Percentiles rank a stretch among this genome's conserved stretches.
Conservation (phyloP, 1,284 basidiomycete genomes). For the Anthracocystis panici-leucophaei region DNA sequence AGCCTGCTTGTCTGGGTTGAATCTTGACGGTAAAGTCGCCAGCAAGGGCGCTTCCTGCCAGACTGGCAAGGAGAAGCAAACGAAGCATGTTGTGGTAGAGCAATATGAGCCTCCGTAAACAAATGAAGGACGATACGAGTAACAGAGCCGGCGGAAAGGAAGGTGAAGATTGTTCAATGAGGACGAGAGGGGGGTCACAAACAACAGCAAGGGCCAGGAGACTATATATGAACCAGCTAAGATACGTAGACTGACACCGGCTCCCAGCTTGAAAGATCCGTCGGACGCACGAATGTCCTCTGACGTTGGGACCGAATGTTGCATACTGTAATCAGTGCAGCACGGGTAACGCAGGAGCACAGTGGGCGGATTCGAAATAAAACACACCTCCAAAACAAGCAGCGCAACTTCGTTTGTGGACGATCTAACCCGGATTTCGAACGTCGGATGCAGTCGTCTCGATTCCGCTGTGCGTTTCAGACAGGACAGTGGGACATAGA, state of each 20-base stretch:
- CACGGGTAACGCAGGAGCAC: no score
- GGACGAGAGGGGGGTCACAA: neutral
- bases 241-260: neutral
- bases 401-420: no score
- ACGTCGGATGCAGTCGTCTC: no score
- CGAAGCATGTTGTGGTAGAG: slow-evolving; percentile 13
- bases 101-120: neutral
- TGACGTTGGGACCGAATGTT: neutral
- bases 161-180: neutral
- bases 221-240: neutral
- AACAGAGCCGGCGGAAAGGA: neutral
- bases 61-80: slow-evolving; percentile 25
- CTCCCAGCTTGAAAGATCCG: neutral
- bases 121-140: neutral
- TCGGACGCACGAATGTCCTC: neutral
- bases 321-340: no score
- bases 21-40: slow-evolving; percentile 48
- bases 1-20: slow-evolving; percentile 24
- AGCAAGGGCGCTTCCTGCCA: slow-evolving; percentile 40
- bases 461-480: no score
- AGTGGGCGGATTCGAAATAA: no score
- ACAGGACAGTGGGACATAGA: no score
- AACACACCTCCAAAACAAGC: no score
- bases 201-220: neutral
- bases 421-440: no score